A percentile compares a stretch with the other conserved stretches of the same genome.
These are phyloP conservation scores for Globisporangium cederbergense DNA, from an alignment of 352 stramenopile genomes.

Conservation along the genomic window DNA sequence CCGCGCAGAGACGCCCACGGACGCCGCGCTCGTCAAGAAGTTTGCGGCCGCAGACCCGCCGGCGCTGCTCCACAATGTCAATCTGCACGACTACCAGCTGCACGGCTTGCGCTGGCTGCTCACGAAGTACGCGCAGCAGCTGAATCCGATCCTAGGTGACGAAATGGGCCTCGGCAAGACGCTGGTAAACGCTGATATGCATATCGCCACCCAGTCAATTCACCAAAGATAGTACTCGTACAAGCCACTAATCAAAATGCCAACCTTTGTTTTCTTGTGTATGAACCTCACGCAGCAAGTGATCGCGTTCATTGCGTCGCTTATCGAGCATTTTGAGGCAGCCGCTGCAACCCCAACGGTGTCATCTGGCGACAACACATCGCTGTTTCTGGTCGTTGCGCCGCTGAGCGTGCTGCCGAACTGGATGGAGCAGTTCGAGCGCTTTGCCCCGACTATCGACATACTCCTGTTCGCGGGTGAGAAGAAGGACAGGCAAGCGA, in stretches of 20 bases:
- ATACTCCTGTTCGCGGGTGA: conserved; percentile 52
- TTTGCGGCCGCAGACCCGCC: conserved; percentile 22
- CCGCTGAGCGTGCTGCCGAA: conserved; percentile 81
- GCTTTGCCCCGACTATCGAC: conserved; percentile 59
- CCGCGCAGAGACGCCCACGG: conserved; percentile 24
- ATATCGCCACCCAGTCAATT: no score
- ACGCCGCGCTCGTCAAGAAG: conserved; percentile 18
- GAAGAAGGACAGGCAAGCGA: conserved; percentile 38
- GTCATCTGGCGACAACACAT: neutral
- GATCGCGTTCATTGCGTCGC: conserved; percentile 61
- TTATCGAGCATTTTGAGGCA: conserved; percentile 24
- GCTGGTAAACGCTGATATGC: conserved; percentile 16
- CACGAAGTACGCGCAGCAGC: conserved; percentile 46
- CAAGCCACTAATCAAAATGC: no score
- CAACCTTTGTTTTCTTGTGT: no score
- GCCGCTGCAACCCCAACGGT: neutral
- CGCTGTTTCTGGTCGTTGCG: conserved; percentile 54
- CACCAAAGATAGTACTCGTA: no score
- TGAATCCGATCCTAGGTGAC: conserved; percentile 78
- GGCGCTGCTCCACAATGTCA: conserved; percentile 46
- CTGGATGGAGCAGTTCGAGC: conserved; percentile 79
- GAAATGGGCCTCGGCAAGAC: conserved; percentile 86
- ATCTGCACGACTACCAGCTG: conserved; percentile 70
- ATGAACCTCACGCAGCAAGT: conserved; percentile 26
- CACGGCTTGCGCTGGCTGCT: conserved; percentile 63